Evolutionary conservation across 192 early-diverging fungal species (phyloP).

Genomic region (Backusella liffmaniae): DNA sequence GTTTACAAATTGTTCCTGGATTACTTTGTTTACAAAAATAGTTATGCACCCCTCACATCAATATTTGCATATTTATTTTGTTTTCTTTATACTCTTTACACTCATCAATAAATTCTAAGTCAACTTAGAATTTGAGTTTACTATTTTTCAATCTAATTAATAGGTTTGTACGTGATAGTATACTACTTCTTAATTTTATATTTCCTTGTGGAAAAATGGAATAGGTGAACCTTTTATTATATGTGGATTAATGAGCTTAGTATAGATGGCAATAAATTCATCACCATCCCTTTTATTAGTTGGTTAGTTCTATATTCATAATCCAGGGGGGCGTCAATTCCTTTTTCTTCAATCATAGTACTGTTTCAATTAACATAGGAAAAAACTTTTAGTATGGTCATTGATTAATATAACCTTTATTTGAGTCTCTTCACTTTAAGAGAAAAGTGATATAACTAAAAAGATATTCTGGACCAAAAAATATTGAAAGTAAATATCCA

Average conservation of each 20-base stretch:
- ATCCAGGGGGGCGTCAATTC: neutral
- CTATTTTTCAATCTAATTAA: too few relatives aligned
- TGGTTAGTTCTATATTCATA: neutral
- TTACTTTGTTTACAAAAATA: neutral
- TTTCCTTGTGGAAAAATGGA: too few relatives aligned
- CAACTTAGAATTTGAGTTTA: neutral
- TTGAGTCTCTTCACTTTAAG: neutral
- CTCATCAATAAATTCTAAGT: neutral
- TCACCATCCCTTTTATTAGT: too few relatives aligned
- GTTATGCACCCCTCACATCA: neutral
- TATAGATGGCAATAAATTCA: too few relatives aligned
- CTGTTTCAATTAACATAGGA: neutral
- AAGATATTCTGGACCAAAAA: neutral
- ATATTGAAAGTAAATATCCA: neutral
- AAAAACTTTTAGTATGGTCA: neutral
- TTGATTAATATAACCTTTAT: neutral
- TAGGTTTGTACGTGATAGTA: too few relatives aligned
- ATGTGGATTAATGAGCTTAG: too few relatives aligned
- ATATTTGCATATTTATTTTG: neutral
- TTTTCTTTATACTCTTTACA: neutral
- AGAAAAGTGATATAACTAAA: neutral
- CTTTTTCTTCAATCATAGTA: neutral
- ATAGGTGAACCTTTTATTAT: too few relatives aligned
- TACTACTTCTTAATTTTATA: too few relatives aligned
- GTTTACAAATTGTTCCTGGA: neutral